Percentiles rank a stretch among this genome's conserved stretches.
Evolutionary conservation across 305 asterid species (phyloP).

Genomic region (Fraxinus platypoda): DNA sequence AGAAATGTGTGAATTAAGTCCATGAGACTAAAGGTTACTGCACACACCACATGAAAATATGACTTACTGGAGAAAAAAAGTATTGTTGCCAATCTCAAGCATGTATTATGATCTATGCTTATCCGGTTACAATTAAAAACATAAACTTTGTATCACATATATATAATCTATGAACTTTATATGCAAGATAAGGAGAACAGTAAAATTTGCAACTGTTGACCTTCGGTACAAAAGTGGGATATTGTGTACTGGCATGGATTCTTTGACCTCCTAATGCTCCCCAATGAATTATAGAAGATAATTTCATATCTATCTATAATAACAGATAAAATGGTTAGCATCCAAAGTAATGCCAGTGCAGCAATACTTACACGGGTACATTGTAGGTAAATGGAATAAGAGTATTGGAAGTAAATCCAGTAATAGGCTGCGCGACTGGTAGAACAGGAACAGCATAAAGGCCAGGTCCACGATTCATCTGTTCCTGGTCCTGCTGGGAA

Average conservation of each 20-base stretch:
- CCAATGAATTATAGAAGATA: not conserved
- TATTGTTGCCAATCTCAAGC: not conserved
- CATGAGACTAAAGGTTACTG: not conserved
- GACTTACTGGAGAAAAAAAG: not conserved
- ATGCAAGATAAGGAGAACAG: not conserved
- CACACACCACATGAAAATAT: not conserved
- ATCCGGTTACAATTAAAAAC: not conserved
- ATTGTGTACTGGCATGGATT: not conserved
- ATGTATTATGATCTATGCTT: not conserved
- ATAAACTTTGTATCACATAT: not conserved
- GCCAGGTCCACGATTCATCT: slow-evolving; percentile 74
- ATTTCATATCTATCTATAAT: not conserved
- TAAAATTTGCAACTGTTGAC: not conserved
- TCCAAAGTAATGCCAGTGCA: slow-evolving; percentile 7
- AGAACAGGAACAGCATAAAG: slow-evolving; percentile 77
- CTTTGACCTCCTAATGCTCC: not conserved
- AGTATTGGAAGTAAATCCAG: slow-evolving; percentile 52
- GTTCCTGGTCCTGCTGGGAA: slow-evolving; percentile 64
- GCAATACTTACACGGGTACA: slow-evolving; percentile 70
- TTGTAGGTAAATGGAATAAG: slow-evolving; percentile 81
- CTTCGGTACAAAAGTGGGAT: not conserved
- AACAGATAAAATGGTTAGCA: not conserved
- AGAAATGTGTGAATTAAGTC: not conserved
- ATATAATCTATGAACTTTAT: not conserved
- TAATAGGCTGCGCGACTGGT: slow-evolving; percentile 54